These are phyloP conservation scores for Linanthus parryae DNA, from an alignment of 148 eudicot genomes.

Conservation along the genomic window DNA sequence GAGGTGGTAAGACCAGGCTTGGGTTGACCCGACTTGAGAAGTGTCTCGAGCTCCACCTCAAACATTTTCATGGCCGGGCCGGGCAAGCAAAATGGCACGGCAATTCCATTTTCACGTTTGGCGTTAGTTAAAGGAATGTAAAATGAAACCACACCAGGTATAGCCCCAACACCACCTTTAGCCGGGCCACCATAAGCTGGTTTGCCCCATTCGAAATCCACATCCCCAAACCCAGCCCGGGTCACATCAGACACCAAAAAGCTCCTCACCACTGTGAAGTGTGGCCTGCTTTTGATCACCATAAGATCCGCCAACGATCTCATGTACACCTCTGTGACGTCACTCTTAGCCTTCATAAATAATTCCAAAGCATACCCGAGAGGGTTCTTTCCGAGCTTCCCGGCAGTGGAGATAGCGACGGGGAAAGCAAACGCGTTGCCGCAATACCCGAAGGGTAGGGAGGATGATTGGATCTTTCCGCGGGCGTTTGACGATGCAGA, in stretches of 20 bases:
- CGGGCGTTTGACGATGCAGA: neutral
- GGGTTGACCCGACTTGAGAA: too few species aligned
- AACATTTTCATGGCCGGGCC: too few species aligned
- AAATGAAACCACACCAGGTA: too few species aligned
- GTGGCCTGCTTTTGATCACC: neutral
- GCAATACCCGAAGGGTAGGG: neutral
- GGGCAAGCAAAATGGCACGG: too few species aligned
- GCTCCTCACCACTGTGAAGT: neutral
- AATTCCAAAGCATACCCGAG: neutral
- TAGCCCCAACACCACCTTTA: too few species aligned
- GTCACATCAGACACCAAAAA: neutral
- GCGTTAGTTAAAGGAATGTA: too few species aligned
- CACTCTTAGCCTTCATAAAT: neutral
- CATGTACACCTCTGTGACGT: neutral
- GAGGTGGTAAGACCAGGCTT: too few species aligned
- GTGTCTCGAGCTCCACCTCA: too few species aligned
- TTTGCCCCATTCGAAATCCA: constrained; percentile 3
- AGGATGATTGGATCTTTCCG: neutral
- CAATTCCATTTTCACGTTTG: too few species aligned
- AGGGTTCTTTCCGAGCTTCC: neutral
- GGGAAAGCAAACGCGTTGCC: neutral
- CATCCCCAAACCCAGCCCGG: neutral
- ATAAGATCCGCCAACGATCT: neutral
- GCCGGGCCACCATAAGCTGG: neutral
- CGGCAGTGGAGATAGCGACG: neutral